phyloP scores from a whole-genome alignment of 805 yeast species.

The Candida schatavii region DNA sequence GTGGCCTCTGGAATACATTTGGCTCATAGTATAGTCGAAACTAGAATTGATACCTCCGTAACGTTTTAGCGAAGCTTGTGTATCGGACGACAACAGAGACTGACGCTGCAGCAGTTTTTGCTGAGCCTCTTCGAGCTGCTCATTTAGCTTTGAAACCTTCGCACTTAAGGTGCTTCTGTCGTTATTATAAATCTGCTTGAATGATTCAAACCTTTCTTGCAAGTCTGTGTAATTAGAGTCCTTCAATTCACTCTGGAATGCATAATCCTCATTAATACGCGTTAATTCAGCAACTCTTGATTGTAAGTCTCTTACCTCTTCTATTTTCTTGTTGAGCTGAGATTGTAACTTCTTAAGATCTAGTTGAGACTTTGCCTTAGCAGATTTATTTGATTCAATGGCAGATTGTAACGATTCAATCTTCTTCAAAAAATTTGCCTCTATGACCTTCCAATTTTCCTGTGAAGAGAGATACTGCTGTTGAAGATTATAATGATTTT shows the following conservation, averaged over 20 bases:
- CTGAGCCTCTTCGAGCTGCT: constrained; percentile 13
- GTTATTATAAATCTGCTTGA: constrained; percentile 27
- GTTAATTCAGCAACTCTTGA: constrained; percentile 24
- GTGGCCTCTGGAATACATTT: neutral
- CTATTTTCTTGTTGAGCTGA: constrained; percentile 12
- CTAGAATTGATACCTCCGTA: neutral
- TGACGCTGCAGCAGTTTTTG: constrained; percentile 1
- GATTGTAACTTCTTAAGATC: constrained; percentile 31
- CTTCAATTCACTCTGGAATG: constrained; percentile 19
- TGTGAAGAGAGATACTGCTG: constrained; percentile 72
- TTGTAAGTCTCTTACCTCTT: constrained; percentile 14
- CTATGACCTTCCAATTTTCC: constrained; percentile 81
- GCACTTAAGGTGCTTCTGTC: constrained; percentile 27
- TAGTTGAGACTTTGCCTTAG: constrained; percentile 24
- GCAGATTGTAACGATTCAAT: constrained; percentile 32
- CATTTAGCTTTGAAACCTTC: constrained; percentile 23
- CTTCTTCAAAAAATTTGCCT: constrained; percentile 57
- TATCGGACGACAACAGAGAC: neutral
- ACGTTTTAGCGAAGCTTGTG: neutral
- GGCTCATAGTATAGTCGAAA: neutral
- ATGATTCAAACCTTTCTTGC: constrained; percentile 29
- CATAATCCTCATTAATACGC: constrained; percentile 22
- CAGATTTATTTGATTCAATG: constrained; percentile 24
- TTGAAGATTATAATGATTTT: constrained; percentile 57
- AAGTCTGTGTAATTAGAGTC: constrained; percentile 16